Evolutionary conservation across 2,329 filamentous ascomycete species (phyloP), one percentile per base, ranked within the genome.

Genomic region (Venturia asperata): DNA sequence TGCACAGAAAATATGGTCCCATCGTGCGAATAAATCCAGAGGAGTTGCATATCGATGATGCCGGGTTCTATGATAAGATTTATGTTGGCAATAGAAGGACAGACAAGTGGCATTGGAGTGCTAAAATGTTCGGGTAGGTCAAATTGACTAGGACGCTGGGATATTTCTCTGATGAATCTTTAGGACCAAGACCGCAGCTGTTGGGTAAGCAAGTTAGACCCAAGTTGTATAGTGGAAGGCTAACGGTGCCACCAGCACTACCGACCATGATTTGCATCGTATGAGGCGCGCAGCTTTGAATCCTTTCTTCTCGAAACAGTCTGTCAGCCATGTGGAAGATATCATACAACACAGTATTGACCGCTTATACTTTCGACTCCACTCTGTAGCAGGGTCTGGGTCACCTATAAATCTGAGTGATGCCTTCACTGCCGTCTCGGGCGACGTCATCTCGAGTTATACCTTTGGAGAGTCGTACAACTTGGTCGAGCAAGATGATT

Each of bases 291-390:
- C 68, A 5, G 72, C 75, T 1, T 64, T 77, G 19, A 73, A 71
- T 63, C 73, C 72, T 17, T 77, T 74, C 69, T 77, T 77, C 66
- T 76, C 74, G 11, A 70, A 71, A 62, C 43, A 66, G 9, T 65
- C 67, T 5, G 68, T 73, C 30, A 61, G 34, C 0, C 41, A 55
- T 4, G 58, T 73, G 3, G 71, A 72, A 47, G 67, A 69, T 3
- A 56, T 67, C 21, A 71, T 74, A 21, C 65, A 66, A 24, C 62
- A 10, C 19, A 62, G 63, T 27, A 61, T 68, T 21, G 65, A 66
- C 30, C 43, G 21, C 39, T 43, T 68, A 7, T 63, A 45, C 41
- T 21, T n/a, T 27, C 43, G 58, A 55, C 45, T 68, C 15, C 4
- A 21, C 11, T 52, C 1, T 21, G 37, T 39, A 13, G 37, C 64